phyloP scores from a whole-genome alignment of 23 red algal species.

The Gracilaria vermiculophylla region DNA sequence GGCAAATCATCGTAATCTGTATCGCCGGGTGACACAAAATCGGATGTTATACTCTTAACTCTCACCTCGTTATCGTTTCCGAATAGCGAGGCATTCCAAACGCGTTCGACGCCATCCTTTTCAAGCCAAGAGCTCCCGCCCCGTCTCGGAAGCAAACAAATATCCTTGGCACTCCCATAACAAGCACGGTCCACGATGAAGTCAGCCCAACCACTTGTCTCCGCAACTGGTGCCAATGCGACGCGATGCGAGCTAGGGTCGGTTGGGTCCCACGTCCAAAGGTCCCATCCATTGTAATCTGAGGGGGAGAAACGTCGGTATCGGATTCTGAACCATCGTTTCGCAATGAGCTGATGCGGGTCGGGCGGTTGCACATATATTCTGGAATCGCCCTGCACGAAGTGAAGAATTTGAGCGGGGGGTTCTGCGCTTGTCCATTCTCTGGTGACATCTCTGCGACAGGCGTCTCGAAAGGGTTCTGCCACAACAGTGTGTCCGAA shows the following conservation, averaged over 20 bases:
- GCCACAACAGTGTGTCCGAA: not conserved
- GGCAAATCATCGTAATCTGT: not conserved
- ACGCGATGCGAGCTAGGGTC: constrained; percentile 17
- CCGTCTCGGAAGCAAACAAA: constrained; percentile 38
- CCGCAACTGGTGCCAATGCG: not conserved
- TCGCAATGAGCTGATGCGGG: not conserved
- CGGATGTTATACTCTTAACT: not conserved
- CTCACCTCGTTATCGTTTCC: not conserved
- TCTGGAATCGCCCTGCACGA: constrained; percentile 34
- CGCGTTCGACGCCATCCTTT: constrained; percentile 25
- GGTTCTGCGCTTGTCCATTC: constrained; percentile 29
- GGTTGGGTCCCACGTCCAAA: constrained; percentile 57
- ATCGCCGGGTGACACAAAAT: not conserved
- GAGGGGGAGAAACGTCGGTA: constrained; percentile 25
- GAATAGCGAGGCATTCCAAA: constrained; percentile 22
- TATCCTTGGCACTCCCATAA: constrained; percentile 5
- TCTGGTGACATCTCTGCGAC: constrained; percentile 37
- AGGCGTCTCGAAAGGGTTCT: constrained; percentile 46
- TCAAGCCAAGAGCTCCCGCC: constrained; percentile 36
- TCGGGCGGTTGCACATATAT: not conserved
- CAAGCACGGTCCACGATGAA: constrained; percentile 46
- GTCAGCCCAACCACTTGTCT: constrained; percentile 32
- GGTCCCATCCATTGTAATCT: constrained; percentile 52
- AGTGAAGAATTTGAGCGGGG: constrained; percentile 18
- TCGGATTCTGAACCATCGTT: constrained; percentile 25